Percentiles rank a stretch among this genome's conserved stretches.
Evolutionary conservation across 805 yeast genomes (phyloP).

Genomic region (Scheffersomyces ergatensis): DNA sequence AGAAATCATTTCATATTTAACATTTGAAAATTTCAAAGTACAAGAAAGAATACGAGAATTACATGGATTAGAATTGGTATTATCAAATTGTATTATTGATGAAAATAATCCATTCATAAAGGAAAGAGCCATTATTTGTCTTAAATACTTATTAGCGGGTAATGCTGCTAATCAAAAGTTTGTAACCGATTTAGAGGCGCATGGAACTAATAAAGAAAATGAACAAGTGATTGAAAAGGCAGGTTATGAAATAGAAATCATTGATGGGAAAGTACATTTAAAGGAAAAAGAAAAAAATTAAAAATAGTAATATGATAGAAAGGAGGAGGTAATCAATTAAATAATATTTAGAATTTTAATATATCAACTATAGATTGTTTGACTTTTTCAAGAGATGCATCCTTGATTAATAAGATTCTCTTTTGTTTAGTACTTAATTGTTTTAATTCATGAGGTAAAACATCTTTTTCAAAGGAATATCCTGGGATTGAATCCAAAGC

Average conservation of each 20-base stretch:
- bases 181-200: slow-evolving; percentile 76
- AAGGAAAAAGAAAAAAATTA: slow-evolving; percentile 27
- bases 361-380: slow-evolving; percentile 76
- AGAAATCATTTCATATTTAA: slow-evolving; percentile 61
- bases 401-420: slow-evolving; percentile 68
- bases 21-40: slow-evolving; percentile 46
- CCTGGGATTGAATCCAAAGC: slow-evolving; percentile 66
- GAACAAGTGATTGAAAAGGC: slow-evolving; percentile 56
- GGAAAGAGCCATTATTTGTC: slow-evolving; percentile 79
- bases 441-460: slow-evolving; percentile 84
- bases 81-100: slow-evolving; percentile 84
- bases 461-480: slow-evolving; percentile 84
- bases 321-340: too few relatives aligned
- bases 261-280: slow-evolving; percentile 66
- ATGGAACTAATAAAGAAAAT: slow-evolving; percentile 47
- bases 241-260: slow-evolving; percentile 74
- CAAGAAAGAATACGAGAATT: slow-evolving; percentile 67
- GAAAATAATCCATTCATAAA: slow-evolving; percentile 84
- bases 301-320: slow-evolving; percentile 2
- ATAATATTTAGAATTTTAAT: slow-evolving; percentile 7
- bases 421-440: slow-evolving; percentile 68
- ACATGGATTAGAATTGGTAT: slow-evolving; percentile 68
- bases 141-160: slow-evolving; percentile 62
- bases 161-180: slow-evolving; percentile 73
- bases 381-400: slow-evolving; percentile 70